Evolutionary conservation across 176 grass and related monocot species (phyloP), one percentile per base, ranked within the genome.

Genomic region (Avena eriantha): DNA sequence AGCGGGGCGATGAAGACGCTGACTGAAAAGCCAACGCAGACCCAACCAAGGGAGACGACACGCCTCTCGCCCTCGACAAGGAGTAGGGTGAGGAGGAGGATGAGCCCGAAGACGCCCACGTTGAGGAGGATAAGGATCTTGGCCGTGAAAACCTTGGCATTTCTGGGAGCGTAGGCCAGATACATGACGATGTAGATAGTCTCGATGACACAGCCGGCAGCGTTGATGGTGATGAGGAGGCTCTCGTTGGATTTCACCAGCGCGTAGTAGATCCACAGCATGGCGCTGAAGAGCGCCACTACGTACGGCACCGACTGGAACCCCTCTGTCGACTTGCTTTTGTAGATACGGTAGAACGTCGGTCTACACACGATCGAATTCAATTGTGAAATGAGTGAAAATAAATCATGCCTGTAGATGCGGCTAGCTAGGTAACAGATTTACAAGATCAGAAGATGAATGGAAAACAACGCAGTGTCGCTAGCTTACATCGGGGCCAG

Each of bases 201-300:
- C 93, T 98, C 93, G 43, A 98, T 93, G 16, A 95, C 34, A 19
- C 83, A 87, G 17, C 89, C 95, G 8, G 89, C 87, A 0, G 89
- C 80, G 31, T 98, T 95, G 31, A 95, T 95, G 72, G 91, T 95
- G 83, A 98, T 87, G 45, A 98, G 93, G 21, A 95, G 81, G 47
- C 13, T 24, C 16, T 90, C 82, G 41, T 88, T 79, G 6, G 91
- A 83, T 48, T 98, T 95, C 73, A 98, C 14, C 36, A 93, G 73
- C 8, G 93, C 93, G 76, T 95, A 98, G 83, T 92, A 98, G 65
- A 98, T 98, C 96, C 93, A 98, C 45, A 98, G 58, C 90, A 94
- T 94, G 4, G 92, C 80, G 50, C 96, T 98, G 56, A 98, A 98
- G 3, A 98, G 86, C 0, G 96, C 92, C 73, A 98, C 90, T 2